phyloP scores from a whole-genome alignment of 768 basidiomycete genomes.

The Mycena rebaudengoi region DNA sequence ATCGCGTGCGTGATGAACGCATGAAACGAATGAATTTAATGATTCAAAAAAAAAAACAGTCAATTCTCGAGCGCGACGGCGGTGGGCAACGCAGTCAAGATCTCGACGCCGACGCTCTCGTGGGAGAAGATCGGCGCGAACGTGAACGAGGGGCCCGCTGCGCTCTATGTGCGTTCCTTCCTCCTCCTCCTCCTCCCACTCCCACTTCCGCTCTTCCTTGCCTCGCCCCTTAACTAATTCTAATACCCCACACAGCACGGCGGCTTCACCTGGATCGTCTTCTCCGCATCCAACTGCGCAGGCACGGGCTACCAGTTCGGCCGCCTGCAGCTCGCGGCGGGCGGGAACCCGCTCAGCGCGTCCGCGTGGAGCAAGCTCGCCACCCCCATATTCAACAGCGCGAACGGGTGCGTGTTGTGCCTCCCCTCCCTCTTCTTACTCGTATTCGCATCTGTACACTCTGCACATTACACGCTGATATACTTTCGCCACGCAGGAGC shows the following conservation, averaged over 20 bases:
- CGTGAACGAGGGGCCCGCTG: conserved; percentile 46
- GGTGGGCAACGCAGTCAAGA: conserved; percentile 41
- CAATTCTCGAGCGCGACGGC: conserved; percentile 41
- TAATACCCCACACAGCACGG: conserved; percentile 21
- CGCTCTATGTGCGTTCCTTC: conserved; percentile 28
- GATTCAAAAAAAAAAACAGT: conserved; percentile 13
- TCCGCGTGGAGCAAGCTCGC: conserved; percentile 41
- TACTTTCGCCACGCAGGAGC: no score
- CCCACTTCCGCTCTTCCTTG: no score
- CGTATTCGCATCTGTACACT: no score
- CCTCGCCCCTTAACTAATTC: no score
- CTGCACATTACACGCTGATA: not conserved
- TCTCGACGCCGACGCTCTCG: conserved; percentile 40
- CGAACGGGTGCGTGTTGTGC: conserved; percentile 39
- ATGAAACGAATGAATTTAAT: not conserved
- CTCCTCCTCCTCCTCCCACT: not conserved
- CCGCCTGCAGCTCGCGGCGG: conserved; percentile 40
- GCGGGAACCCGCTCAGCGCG: conserved; percentile 40
- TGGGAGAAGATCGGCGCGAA: conserved; percentile 44
- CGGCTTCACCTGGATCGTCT: conserved; percentile 42
- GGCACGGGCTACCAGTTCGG: conserved; percentile 43
- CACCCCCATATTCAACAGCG: conserved; percentile 38
- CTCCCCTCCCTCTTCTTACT: no score
- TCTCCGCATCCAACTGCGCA: conserved; percentile 42
- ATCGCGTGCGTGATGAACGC: conserved; percentile 6